phyloP scores from a whole-genome alignment of 2,329 filamentous ascomycete genomes.

The Metarhizium humberi region DNA sequence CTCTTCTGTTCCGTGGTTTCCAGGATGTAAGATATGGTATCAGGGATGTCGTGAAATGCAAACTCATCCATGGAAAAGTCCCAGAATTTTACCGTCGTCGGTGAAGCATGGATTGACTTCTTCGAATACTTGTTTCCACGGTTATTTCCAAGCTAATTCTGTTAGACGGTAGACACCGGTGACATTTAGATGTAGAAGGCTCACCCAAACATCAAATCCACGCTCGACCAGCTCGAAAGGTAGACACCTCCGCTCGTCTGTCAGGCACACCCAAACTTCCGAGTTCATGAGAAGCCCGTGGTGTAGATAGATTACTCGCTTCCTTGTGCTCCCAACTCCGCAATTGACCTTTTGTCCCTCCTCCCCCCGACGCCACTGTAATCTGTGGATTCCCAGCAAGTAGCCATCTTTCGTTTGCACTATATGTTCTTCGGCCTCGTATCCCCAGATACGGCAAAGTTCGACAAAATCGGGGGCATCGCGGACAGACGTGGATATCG shows the following conservation, averaged over 20 bases:
- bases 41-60: conserved; percentile 92
- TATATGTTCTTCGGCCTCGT: conserved; percentile 91
- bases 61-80: conserved; percentile 98
- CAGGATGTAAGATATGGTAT: conserved; percentile 87
- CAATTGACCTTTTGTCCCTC: conserved; percentile 70
- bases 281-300: conserved; percentile 98
- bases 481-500: conserved; percentile 66
- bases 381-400: conserved; percentile 76
- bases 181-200: conserved; percentile 16
- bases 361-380: conserved; percentile 76
- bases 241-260: conserved; percentile 74
- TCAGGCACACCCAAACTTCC: conserved; percentile 94
- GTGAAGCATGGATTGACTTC: conserved; percentile 71
- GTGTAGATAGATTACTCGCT: conserved; percentile 87
- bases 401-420: conserved; percentile 93
- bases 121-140: conserved; percentile 99
- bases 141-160: conserved; percentile 75
- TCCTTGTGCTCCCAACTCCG: conserved; percentile 57
- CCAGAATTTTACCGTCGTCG: conserved; percentile 76
- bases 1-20: conserved; percentile 73
- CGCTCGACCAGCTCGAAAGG: conserved; percentile 83
- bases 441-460: conserved; percentile 84
- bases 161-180: background rate
- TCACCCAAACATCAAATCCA: conserved; percentile 91
- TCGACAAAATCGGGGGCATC: conserved; percentile 89